A percentile compares a stretch with the other conserved stretches of the same genome.
These are phyloP conservation scores for Bryum argenteum DNA, from an alignment of 225 moss, liverwort and hornwort species.

Conservation along the genomic window DNA sequence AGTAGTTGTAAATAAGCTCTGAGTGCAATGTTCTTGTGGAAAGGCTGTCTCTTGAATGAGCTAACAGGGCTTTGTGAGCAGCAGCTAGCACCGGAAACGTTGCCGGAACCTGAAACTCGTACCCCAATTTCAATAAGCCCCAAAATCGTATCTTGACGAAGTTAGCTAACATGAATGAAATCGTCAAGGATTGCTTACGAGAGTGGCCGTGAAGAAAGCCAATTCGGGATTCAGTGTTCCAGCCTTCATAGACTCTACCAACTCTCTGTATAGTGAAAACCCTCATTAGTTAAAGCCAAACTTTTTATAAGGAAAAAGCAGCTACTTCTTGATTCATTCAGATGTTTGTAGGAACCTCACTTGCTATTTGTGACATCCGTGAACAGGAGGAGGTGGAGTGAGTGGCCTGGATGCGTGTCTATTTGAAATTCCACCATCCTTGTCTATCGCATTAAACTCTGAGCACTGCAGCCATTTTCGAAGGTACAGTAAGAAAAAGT, in stretches of 20 bases:
- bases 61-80: slow-evolving; percentile 82
- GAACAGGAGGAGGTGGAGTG: slow-evolving; percentile 75
- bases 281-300: neutral
- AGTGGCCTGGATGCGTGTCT: slow-evolving; percentile 76
- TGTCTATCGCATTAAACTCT: slow-evolving; percentile 5
- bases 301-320: neutral
- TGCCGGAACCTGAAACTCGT: slow-evolving; percentile 68
- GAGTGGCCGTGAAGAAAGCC: slow-evolving; percentile 78
- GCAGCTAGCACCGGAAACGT: slow-evolving; percentile 86
- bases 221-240: slow-evolving; percentile 75
- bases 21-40: slow-evolving; percentile 85
- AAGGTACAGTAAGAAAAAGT: neutral
- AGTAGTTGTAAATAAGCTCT: slow-evolving; percentile 95
- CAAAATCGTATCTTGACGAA: neutral
- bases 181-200: slow-evolving; percentile 50
- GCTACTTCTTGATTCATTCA: neutral
- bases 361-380: slow-evolving; percentile 74
- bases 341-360: slow-evolving; percentile 35
- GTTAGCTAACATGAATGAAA: neutral
- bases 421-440: slow-evolving; percentile 64
- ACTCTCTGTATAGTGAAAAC: slow-evolving; percentile 54
- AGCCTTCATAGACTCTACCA: slow-evolving; percentile 74
- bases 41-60: slow-evolving; percentile 62
- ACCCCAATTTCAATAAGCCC: slow-evolving; percentile 19
- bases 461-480: slow-evolving; percentile 13